Evolutionary conservation across 257 asterid species (phyloP), one percentile per base, ranked within the genome.

Genomic region (Paulownia fortunei): DNA sequence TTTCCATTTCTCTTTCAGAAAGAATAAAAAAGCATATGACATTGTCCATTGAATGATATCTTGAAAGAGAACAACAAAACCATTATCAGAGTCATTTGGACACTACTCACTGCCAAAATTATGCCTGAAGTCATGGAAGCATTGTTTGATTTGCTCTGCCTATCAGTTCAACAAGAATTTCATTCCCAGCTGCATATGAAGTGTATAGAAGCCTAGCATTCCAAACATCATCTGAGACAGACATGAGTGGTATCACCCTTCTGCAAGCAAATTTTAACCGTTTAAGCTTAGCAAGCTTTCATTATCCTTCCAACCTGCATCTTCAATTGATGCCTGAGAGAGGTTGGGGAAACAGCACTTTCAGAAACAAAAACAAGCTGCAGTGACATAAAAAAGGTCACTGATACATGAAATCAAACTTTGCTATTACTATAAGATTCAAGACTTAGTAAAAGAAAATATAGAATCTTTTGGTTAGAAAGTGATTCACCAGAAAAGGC

Each of bases 111-210:
- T 6, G 69, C 51, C 46, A 12, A 5, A n/a, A 4, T 37, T 36
- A 54, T 21, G 74, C 56, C 18, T 12, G 42, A 39, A 26, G 80
- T 39, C 27, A 21, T 76, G 81, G 30, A 23, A 76, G 36, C 58
- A 41, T 59, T 56, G 51, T 6, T 56, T 11, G 15, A 55, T 12
- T n/a, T 37, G 34, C 27, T 67, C 12, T 26, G 73, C 34, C 13
- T 58, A 13, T 44, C 39, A 44, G 73, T 46, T 68, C 12, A 64
- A 75, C 15, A 61, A 44, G 8, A 44, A n/a, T 10, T 64, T 41
- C 78, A 39, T 72, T 16, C 67, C 69, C 75, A 58, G 84, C 80
- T 63, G 71, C 79, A 71, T 69, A 69, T 69, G 56, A 61, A 66
- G 46, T 73, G 49, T 78, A 59, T 73, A 77, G 36, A 70, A 49